Conservation (phyloP, 148 eudicot species). For the Gaultheria prostrata region DNA sequence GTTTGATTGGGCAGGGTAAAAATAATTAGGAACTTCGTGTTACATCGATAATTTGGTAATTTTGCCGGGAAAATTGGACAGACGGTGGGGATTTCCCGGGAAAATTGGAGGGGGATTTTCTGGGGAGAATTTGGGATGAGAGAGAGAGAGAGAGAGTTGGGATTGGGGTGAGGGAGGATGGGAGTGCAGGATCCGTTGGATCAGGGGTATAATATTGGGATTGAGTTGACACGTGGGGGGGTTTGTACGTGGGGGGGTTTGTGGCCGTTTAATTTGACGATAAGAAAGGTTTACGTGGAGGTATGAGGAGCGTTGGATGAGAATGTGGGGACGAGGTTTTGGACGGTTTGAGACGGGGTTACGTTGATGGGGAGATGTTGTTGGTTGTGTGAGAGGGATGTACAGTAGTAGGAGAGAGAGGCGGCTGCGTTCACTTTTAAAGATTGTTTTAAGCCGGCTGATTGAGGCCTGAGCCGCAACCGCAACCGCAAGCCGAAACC, state of each 20-base stretch:
- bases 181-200: conserved; percentile 22
- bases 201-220: conserved; percentile 15
- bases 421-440: neutral
- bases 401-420: neutral
- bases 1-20: neutral
- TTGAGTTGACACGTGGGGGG: conserved; percentile 29
- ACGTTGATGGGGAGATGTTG: neutral
- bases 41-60: neutral
- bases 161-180: neutral
- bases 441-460: neutral
- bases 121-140: neutral
- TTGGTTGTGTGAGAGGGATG: neutral
- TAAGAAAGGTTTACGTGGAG: conserved; percentile 24
- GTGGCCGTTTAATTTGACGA: conserved; percentile 26
- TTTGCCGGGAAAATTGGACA: conserved; percentile 8
- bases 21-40: neutral
- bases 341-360: conserved; percentile 7
- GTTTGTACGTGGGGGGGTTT: too few species aligned
- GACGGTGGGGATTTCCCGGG: conserved; percentile 1
- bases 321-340: conserved; percentile 14
- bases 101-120: neutral
- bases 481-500: neutral
- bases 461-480: neutral
- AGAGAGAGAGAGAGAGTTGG: neutral
- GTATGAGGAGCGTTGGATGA: conserved; percentile 15